Evolutionary conservation across 139 green algal genomes (phyloP).

Genomic region (Chlamydomonas applanata): DNA sequence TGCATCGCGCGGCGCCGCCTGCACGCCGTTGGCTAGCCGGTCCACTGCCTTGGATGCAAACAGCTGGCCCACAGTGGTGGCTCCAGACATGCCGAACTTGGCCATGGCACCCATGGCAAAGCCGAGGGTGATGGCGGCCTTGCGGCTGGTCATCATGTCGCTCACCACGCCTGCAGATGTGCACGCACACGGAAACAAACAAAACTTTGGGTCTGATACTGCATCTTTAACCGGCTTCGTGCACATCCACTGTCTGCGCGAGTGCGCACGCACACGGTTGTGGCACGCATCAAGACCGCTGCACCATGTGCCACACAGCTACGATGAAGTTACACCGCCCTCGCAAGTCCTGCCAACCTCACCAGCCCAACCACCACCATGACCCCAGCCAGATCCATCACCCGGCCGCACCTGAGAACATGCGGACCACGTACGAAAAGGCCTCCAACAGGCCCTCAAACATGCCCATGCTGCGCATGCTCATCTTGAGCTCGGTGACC

Average conservation of each 20-base stretch:
- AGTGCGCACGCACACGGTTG: no score
- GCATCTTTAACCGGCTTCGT: no score
- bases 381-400: neutral
- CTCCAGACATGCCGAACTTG: conserved; percentile 56
- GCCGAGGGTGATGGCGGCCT: conserved; percentile 57
- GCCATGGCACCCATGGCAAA: conserved; percentile 53
- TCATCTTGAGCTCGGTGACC: conserved; percentile 62
- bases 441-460: conserved; percentile 66
- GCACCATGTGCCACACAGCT: no score
- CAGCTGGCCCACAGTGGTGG: conserved; percentile 33
- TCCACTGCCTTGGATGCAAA: conserved; percentile 59
- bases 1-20: conserved; percentile 56
- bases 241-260: no score
- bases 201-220: no score
- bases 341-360: no score
- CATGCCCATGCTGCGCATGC: conserved; percentile 56
- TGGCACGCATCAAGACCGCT: no score
- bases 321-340: no score
- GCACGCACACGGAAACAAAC: no score
- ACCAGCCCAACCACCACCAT: neutral
- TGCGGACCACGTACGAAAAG: conserved; percentile 63
- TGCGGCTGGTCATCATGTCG: conserved; percentile 54
- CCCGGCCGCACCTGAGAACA: conserved; percentile 42
- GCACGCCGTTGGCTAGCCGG: conserved; percentile 58
- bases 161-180: conserved; percentile 18